These are phyloP conservation scores for Aspergillus mulundensis DNA, from an alignment of 495 filamentous ascomycete genomes.

Conservation along the genomic window DNA sequence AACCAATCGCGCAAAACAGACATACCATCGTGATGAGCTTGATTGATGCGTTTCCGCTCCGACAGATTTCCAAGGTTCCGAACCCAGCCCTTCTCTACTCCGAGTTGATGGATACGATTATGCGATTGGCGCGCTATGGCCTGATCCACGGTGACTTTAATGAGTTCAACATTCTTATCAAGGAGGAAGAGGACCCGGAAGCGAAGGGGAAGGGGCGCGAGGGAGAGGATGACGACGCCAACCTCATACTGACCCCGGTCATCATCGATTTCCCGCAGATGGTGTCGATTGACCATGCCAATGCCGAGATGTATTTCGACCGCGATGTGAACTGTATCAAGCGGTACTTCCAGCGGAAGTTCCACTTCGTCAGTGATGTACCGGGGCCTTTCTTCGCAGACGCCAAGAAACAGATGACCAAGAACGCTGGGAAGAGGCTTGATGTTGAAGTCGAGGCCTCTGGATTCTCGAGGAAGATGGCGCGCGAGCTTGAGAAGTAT, in stretches of 20 bases:
- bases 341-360: conserved; percentile 82
- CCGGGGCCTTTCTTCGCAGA: conserved; percentile 82
- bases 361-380: conserved; percentile 77
- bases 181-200: conserved; percentile 55
- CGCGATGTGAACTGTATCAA: conserved; percentile 93
- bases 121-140: conserved; percentile 79
- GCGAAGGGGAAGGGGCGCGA: conserved; percentile 33
- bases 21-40: conserved; percentile 95
- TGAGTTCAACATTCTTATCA: conserved; percentile 96
- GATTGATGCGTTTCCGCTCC: conserved; percentile 82
- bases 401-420: conserved; percentile 68
- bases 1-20: conserved; percentile 77
- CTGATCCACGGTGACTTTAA: conserved; percentile 99
- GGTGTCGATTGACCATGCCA: conserved; percentile 89
- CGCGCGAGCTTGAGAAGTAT: conserved; percentile 84
- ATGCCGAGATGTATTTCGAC: conserved; percentile 94
- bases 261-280: conserved; percentile 99
- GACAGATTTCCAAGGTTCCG: conserved; percentile 75
- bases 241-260: conserved; percentile 53
- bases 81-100: conserved; percentile 79
- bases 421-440: conserved; percentile 60
- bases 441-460: conserved; percentile 90
- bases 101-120: conserved; percentile 80
- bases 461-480: conserved; percentile 94
- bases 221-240: conserved; percentile 30